Base-by-base conservation (phyloP, 1,139 yeast species). In the Yamadazyma friedrichii region DNA sequence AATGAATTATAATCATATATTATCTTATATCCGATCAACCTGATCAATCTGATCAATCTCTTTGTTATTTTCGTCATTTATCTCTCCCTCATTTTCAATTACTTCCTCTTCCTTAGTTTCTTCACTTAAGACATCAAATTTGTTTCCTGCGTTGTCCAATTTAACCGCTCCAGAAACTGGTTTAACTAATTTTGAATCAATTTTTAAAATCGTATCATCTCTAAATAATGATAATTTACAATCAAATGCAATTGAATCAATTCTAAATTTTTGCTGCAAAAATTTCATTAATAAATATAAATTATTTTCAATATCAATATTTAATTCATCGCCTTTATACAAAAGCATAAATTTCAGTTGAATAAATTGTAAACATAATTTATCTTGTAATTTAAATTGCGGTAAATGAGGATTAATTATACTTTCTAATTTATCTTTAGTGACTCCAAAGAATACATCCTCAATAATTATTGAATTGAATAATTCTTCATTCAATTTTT, bases 391-490 rank as follows among this genome's bases (percentile, higher is more conserved):
- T 8, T 46, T 52, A 9, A 63, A 67, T 42, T 48, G 64, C 47
- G 45, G 44, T 32, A 49, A 38, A 20, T 42, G 44, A 31, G 46
- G 46, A 10, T 51, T 46, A 51, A 63, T 48, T 22, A 63, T 38
- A 2, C 26, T 20, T 6, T 6, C 32, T 33, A 33, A 43, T 31
- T 29, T 72, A 2, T 69, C 74, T 41, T 62, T 64, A 0, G 80
- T 70, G 3, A 77, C 67, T 0, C 86, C 87, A 39, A 74, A 67
- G 36, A 77, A 74, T 2, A 78, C 67, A 45, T 80, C 82, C 37
- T 67, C 67, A 15, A 84, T 69, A 6, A 77, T 49, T 39, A 84
- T 62, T 0, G 85, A 80, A 58, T 84, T 84, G 58, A 54, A 77
- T 33, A 50, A 51, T 25, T 51, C 50, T 15, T 36, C 40, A 11